phyloP scores from a whole-genome alignment of 202 grass and related monocot genomes.

The Zoysia matrella region DNA sequence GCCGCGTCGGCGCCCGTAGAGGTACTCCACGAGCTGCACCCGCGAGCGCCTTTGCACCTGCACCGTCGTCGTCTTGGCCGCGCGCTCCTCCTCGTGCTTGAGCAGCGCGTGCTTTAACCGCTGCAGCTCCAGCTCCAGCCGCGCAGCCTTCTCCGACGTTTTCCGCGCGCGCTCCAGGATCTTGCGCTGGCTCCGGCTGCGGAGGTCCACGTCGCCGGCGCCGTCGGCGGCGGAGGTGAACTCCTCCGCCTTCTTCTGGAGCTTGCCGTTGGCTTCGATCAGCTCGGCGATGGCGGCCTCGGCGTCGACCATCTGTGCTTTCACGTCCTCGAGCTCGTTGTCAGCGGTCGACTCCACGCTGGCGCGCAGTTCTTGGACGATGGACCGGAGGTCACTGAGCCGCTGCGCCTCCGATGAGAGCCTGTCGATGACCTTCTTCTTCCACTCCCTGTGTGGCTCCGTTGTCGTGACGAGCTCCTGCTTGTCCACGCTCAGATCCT shows the following conservation, averaged over 20 bases:
- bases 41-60: conserved; percentile 59
- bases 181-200: no score
- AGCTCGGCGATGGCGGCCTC: conserved; percentile 78
- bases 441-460: conserved; percentile 73
- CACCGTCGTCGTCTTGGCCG: conserved; percentile 25
- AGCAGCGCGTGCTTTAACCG: conserved; percentile 74
- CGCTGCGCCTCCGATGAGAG: conserved; percentile 52
- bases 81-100: conserved; percentile 74
- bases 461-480: conserved; percentile 34
- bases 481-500: conserved; percentile 55
- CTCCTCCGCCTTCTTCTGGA: conserved; percentile 46
- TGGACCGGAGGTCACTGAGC: conserved; percentile 60
- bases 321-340: conserved; percentile 52
- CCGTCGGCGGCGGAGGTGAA: no score
- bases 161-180: conserved; percentile 44
- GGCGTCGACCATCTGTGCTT: conserved; percentile 60
- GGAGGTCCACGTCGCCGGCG: no score
- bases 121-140: conserved; percentile 80
- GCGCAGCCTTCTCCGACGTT: conserved; percentile 82
- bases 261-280: conserved; percentile 79
- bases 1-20: no score
- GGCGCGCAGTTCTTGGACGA: conserved; percentile 65
- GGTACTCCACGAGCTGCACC: background rate
- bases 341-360: conserved; percentile 53
- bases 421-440: conserved; percentile 59